Evolutionary conservation across 2,329 filamentous ascomycete species (phyloP), one percentile per base, ranked within the genome.

Genomic region (Diaporthe longicolla): DNA sequence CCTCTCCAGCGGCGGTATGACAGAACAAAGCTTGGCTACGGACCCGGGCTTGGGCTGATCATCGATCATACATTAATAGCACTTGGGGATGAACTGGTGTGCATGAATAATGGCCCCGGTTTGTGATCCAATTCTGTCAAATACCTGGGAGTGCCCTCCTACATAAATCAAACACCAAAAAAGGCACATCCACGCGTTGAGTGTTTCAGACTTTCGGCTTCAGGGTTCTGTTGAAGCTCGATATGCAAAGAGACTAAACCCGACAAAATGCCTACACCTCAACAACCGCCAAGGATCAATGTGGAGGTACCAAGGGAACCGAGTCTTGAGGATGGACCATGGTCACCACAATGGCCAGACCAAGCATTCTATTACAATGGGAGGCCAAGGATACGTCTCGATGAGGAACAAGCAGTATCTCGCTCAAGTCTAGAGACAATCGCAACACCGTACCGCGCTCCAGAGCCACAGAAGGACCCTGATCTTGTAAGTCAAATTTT

Each of bases 231-330:
- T 65, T 24, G 26, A 32, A 17, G 61, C 61, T 50, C 26, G 43
- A 50, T 37, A 50, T 35, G 29, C 13, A 29, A 50, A 65, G 17
- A 21, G 40, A 37, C 19, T 29, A 17, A 17, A 19, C 26, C 24
- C 13, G 61, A 9, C 43, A 65, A 35, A 1, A 65, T 65, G 61
- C 50, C 61, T 17, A 35, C 61, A 13, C 29, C 29, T 5, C 29
- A 32, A 32, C 37, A 40, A 40, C 61, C 61, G 43, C 61, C 61
- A 37, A 65, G 43, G 26, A 65, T 65, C 61, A 29, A 35, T 1
- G 48, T 65, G n/a, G 61, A 65, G 43, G 61, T 65, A 19, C 61
- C 61, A 21, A 65, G 61, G 43, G 40, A 50, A 19, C 61, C 61
- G 5, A 65, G 61, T 26, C 61, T 65, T 6, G 61, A 65, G 29